Evolutionary conservation across 2,329 filamentous ascomycete species (phyloP).

Genomic region (Fusarium buharicum): DNA sequence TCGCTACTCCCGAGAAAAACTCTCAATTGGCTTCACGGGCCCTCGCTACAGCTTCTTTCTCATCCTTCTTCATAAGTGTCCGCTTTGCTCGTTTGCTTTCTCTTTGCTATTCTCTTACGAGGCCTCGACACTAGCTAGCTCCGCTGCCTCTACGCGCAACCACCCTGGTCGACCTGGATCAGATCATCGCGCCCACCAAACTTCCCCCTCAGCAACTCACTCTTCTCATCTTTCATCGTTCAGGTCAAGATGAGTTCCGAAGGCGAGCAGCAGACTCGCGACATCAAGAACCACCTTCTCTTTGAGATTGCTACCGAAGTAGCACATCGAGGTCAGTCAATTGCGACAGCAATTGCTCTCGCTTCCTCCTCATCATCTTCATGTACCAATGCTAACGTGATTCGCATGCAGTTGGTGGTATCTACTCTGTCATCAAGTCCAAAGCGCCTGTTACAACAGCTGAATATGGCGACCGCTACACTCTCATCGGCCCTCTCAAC

Average conservation of each 20-base stretch:
- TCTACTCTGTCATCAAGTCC: constrained; percentile 99
- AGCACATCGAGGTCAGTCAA: constrained; percentile 83
- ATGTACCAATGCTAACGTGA: constrained; percentile 33
- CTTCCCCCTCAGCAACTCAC: constrained; percentile 21
- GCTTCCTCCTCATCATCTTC: constrained; percentile 6
- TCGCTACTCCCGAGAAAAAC: constrained; percentile 38
- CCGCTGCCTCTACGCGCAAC: constrained; percentile 19
- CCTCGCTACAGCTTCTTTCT: constrained; percentile 42
- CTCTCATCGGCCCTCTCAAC: constrained; percentile 93
- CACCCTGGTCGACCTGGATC: constrained; percentile 26
- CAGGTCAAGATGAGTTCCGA: constrained; percentile 58
- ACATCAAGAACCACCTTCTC: constrained; percentile 94
- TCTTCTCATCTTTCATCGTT: constrained; percentile 16
- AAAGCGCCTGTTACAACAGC: constrained; percentile 97
- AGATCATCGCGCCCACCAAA: constrained; percentile 34
- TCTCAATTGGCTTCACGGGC: constrained; percentile 41
- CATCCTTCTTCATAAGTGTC: constrained; percentile 25
- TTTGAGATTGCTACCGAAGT: constrained; percentile 98
- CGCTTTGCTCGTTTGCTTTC: constrained; percentile 7
- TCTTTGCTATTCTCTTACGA: constrained; percentile 16
- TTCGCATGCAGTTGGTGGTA: constrained; percentile 80
- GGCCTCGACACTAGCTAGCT: constrained; percentile 15
- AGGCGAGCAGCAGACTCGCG: constrained; percentile 63
- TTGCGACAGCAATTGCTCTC: constrained; percentile 19
- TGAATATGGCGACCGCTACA: constrained; percentile 98